Base-by-base conservation (phyloP, 2,329 filamentous ascomycete species). In the Ophiostoma fasciatum region DNA sequence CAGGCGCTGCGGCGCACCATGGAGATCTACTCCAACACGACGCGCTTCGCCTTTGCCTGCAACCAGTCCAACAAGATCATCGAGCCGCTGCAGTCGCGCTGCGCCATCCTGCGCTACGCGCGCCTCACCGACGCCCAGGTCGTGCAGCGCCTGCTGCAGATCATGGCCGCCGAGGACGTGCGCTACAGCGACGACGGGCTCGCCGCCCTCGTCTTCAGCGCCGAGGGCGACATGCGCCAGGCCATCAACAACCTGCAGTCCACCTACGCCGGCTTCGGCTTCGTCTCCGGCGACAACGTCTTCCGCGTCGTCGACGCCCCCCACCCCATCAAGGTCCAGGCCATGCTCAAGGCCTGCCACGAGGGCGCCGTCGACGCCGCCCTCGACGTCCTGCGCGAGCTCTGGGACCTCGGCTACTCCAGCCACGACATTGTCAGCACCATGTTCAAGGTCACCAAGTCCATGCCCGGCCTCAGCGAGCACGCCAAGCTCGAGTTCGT, bases 21-120 rank as follows among this genome's bases (percentile, higher is more conserved):
- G 90, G 90, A 98, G 57, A 98, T 96, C 35, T 96, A 96, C 63
- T 92, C 84, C 28, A 79, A 85, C 44, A 98, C 90, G 2, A 98
- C 90, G 3, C 74, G 90, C 40, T 98, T 98, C 52, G 90, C 90
- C 1, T 98, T 98, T 51, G 90, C 90, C 3, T 98, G 90, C 66
- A 98, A 98, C 57, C 84, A 94, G 63, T 90, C 82, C 43, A 98
- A 96, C 64, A 98, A 96, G 62, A 96, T 98, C 54, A 98, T 98
- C 57, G 90, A 98, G 58, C 90, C 90, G n/a, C 67, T 98, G 35
- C 90, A 98, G 58, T 94, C 87, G 14, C 76, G 90, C 49, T 98
- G 90, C 55, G 90, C 90, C 15, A 96, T 98, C 53, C 71, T 98
- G 37, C 79, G 90, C 41, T 98, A 94, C 58, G 78, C 87, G 22